phyloP scores from a whole-genome alignment of 225 moss, liverwort and hornwort species.

The Physcomitrellopsis africana region DNA sequence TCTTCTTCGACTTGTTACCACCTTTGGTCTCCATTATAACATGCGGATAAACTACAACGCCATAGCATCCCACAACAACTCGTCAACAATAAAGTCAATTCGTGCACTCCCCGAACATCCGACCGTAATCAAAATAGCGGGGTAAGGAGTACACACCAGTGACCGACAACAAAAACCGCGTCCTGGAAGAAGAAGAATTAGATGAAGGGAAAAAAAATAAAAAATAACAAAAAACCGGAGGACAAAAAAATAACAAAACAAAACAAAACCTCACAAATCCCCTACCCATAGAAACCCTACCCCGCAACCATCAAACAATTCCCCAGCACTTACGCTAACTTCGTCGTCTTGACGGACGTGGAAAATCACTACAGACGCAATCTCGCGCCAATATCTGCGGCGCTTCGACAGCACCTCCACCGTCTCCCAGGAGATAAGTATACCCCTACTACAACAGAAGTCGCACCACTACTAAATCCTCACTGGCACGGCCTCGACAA shows the following conservation, averaged over 20 bases:
- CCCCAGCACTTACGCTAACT: conserved; percentile 42
- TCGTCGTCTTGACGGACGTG: conserved; percentile 62
- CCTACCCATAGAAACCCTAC: background rate
- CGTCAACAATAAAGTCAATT: background rate
- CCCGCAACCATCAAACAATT: background rate
- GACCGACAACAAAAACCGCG: no score
- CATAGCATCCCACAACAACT: background rate
- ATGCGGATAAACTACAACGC: conserved; percentile 63
- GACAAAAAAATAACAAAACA: no score
- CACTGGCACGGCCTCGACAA: no score
- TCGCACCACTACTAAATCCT: no score
- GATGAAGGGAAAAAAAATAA: no score
- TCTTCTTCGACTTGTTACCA: conserved; percentile 70
- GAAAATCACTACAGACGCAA: conserved; percentile 26
- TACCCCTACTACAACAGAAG: background rate
- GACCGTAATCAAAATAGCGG: no score
- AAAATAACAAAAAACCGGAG: no score
- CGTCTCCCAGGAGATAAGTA: no score
- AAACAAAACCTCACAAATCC: no score
- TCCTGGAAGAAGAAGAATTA: no score
- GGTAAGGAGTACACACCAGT: no score
- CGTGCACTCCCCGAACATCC: background rate
- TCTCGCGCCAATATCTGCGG: conserved; percentile 6
- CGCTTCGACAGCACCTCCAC: background rate
- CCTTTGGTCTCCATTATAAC: conserved; percentile 99